Conservation (phyloP, 129 eudicot genomes). For the Flaveria robusta region DNA sequence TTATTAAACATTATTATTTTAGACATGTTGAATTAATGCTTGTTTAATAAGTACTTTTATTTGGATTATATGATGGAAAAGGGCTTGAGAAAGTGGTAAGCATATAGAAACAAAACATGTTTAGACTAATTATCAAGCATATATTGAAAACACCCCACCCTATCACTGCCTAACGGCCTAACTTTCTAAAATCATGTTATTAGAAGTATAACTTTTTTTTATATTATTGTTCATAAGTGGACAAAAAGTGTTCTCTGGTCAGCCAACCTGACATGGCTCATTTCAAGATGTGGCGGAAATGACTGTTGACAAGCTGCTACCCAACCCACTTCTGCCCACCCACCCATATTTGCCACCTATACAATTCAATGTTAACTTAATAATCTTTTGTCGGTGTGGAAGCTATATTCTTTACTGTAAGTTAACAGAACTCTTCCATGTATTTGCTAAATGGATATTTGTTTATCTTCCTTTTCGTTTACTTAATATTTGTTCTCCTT, state of each 20-base stretch:
- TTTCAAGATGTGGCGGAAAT: background rate
- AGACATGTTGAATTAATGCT: too few species aligned
- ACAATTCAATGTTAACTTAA: background rate
- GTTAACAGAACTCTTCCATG: conserved; percentile 25
- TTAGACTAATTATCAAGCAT: too few species aligned
- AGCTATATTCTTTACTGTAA: conserved; percentile 88
- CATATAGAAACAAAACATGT: conserved; percentile 27
- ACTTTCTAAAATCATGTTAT: background rate
- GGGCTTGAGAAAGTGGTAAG: too few species aligned
- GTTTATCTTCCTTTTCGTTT: background rate
- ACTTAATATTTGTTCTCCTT: background rate
- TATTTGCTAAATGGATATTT: background rate
- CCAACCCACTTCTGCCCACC: background rate
- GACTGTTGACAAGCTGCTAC: background rate
- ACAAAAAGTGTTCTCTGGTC: background rate
- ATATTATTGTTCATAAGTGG: background rate
- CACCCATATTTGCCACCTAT: background rate
- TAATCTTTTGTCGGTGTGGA: conserved; percentile 30
- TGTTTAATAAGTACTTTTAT: too few species aligned
- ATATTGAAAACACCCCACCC: background rate
- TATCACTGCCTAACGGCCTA: background rate
- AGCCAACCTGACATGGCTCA: background rate
- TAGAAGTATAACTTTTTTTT: background rate
- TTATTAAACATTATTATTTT: too few species aligned
- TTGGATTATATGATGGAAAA: too few species aligned